These are phyloP conservation scores for Staphylotrichum tortipilum DNA, from an alignment of 495 filamentous ascomycete species.

Conservation along the genomic window DNA sequence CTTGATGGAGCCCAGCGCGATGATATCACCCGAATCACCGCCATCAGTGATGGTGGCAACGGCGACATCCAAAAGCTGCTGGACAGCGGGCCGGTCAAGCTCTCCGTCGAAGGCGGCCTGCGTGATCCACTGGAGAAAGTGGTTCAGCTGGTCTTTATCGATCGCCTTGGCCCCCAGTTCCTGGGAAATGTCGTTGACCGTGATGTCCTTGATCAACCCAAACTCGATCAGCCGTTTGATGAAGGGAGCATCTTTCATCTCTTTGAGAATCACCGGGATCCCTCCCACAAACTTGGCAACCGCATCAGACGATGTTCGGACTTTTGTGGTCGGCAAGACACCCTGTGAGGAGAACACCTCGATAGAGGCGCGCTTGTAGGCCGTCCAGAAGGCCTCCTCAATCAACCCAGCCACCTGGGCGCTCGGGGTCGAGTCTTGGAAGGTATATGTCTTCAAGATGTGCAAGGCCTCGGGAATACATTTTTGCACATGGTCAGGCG, in stretches of 20 bases:
- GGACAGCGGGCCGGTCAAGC: conserved; percentile 53
- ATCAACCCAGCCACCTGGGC: conserved; percentile 70
- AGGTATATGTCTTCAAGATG: conserved; percentile 72
- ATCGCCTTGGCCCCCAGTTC: conserved; percentile 74
- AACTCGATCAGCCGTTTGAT: conserved; percentile 69
- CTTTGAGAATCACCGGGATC: conserved; percentile 79
- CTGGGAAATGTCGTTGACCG: conserved; percentile 70
- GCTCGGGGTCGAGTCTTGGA: conserved; percentile 80
- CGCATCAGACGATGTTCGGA: conserved; percentile 73
- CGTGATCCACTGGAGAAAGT: conserved; percentile 77
- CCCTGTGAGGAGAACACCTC: conserved; percentile 83
- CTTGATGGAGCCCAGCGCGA: conserved; percentile 65
- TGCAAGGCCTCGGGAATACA: conserved; percentile 73
- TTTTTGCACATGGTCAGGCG: conserved; percentile 50
- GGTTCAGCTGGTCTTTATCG: conserved; percentile 59
- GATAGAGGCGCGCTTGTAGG: conserved; percentile 67
- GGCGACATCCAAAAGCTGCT: conserved; percentile 65
- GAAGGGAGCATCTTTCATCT: conserved; percentile 59
- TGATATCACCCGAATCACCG: conserved; percentile 52
- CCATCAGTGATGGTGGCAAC: conserved; percentile 68
- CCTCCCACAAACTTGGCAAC: conserved; percentile 75
- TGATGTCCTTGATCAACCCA: conserved; percentile 74
- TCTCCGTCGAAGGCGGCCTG: conserved; percentile 57
- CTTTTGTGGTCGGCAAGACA: conserved; percentile 65
- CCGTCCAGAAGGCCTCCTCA: conserved; percentile 91